phyloP scores from a whole-genome alignment of 2,329 filamentous ascomycete genomes.

The Colletotrichum sp. region DNA sequence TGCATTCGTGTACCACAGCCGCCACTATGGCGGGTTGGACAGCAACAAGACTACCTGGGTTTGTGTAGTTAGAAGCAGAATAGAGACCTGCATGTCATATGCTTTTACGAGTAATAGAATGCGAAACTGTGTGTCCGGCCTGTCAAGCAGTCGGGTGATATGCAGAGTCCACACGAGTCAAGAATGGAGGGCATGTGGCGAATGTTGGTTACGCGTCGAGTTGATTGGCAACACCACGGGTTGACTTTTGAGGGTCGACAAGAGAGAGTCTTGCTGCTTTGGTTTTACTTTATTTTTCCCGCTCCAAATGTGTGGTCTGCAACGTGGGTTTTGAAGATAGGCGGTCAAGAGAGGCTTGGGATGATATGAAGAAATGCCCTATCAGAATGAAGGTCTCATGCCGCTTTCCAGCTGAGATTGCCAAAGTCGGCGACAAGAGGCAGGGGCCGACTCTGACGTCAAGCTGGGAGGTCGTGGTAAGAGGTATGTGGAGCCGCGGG shows the following conservation, averaged over 20 bases:
- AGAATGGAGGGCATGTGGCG: background rate
- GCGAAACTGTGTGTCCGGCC: background rate
- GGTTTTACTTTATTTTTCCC: background rate
- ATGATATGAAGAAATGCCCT: background rate
- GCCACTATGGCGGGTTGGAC: background rate
- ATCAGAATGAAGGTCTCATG: background rate
- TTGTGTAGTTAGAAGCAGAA: background rate
- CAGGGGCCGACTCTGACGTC: background rate
- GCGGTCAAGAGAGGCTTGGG: background rate
- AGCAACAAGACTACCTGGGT: background rate
- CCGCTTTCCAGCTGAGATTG: background rate
- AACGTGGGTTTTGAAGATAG: background rate
- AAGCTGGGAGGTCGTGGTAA: background rate
- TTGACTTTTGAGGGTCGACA: background rate
- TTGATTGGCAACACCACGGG: background rate
- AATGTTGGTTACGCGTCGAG: background rate
- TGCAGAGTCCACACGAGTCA: background rate
- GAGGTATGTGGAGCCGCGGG: background rate
- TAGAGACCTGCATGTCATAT: background rate
- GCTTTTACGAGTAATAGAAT: background rate
- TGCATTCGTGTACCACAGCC: background rate
- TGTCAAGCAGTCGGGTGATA: background rate
- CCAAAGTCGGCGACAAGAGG: background rate
- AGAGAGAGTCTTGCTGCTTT: background rate
- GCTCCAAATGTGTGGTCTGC: background rate